A percentile compares a stretch with the other conserved stretches of the same genome.
These are phyloP conservation scores for Pichia phayaonensis DNA, from an alignment of 805 yeast species.

Conservation along the genomic window DNA sequence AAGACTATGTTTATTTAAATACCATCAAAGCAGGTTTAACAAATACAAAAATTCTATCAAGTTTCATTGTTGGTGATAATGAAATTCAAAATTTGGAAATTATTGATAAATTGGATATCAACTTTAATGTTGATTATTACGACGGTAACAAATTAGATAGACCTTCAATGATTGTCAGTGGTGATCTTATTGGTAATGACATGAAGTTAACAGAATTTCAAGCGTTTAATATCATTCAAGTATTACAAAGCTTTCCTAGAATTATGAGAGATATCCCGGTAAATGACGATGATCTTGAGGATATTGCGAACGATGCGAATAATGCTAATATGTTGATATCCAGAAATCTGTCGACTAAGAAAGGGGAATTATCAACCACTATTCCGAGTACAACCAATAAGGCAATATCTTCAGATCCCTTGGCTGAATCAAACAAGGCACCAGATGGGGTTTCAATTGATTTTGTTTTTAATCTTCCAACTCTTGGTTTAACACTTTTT, in stretches of 20 bases:
- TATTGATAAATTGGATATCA: slow-evolving; percentile 55
- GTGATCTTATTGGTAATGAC: slow-evolving; percentile 55
- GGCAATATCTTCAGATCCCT: background rate
- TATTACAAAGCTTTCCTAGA: slow-evolving; percentile 46
- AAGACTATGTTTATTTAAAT: slow-evolving; percentile 35
- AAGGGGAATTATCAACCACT: background rate
- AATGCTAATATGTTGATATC: slow-evolving; percentile 47
- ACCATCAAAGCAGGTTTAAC: slow-evolving; percentile 61
- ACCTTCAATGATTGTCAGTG: slow-evolving; percentile 46
- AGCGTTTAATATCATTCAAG: slow-evolving; percentile 45
- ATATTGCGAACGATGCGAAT: slow-evolving; percentile 56
- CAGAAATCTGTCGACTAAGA: background rate
- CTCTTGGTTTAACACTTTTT: slow-evolving; percentile 53
- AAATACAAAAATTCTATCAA: slow-evolving; percentile 61
- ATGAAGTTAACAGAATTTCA: slow-evolving; percentile 70
- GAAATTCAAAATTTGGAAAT: slow-evolving; percentile 51
- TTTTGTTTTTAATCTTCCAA: slow-evolving; percentile 52
- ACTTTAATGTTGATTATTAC: slow-evolving; percentile 49
- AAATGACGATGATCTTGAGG: slow-evolving; percentile 36
- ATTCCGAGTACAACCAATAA: background rate
- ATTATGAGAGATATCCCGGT: slow-evolving; percentile 43
- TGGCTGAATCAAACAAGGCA: background rate
- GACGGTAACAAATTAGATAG: slow-evolving; percentile 32
- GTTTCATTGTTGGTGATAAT: slow-evolving; percentile 37
- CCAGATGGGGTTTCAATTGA: slow-evolving; percentile 26